A percentile compares a stretch with the other conserved stretches of the same genome.
phyloP scores from a whole-genome alignment of 2,329 filamentous ascomycete species.

The Clarireedia paspali region DNA sequence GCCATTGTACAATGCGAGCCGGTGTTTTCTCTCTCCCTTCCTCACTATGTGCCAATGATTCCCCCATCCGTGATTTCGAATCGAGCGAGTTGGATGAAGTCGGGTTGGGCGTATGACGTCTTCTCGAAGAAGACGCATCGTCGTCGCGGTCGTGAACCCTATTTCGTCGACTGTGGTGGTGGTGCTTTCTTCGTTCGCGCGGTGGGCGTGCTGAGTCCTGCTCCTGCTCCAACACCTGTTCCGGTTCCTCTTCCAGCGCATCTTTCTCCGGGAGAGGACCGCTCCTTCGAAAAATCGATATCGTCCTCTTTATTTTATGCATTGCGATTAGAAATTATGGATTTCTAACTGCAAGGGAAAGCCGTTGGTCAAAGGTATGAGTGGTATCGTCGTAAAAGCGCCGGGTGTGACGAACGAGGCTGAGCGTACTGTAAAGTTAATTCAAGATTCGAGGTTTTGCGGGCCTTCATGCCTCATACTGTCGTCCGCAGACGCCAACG shows the following conservation, averaged over 20 bases:
- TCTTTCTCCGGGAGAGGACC: not conserved
- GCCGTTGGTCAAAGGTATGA: not conserved
- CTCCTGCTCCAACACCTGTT: no score
- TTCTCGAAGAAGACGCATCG: conserved; percentile 1
- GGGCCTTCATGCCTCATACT: not conserved
- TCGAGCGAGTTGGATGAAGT: conserved; percentile 1
- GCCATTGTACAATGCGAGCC: conserved; percentile 44
- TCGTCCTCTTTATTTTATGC: not conserved
- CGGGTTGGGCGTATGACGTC: not conserved
- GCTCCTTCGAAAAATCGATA: not conserved
- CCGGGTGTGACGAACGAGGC: not conserved
- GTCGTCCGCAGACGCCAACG: not conserved
- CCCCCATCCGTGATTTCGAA: conserved; percentile 1
- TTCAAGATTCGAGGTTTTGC: not conserved
- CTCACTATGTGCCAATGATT: conserved; percentile 4
- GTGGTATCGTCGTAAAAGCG: not conserved
- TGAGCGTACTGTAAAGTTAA: not conserved
- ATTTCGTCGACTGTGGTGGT: not conserved
- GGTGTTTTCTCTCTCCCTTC: not conserved
- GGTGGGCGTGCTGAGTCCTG: not conserved
- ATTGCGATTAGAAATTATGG: not conserved
- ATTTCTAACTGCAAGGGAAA: not conserved
- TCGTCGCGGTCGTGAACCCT: not conserved
- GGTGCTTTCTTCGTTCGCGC: not conserved
- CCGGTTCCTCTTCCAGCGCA: no score